Evolutionary conservation across 2,329 filamentous ascomycete species (phyloP).

Genomic region (Trichoderma asperellum): DNA sequence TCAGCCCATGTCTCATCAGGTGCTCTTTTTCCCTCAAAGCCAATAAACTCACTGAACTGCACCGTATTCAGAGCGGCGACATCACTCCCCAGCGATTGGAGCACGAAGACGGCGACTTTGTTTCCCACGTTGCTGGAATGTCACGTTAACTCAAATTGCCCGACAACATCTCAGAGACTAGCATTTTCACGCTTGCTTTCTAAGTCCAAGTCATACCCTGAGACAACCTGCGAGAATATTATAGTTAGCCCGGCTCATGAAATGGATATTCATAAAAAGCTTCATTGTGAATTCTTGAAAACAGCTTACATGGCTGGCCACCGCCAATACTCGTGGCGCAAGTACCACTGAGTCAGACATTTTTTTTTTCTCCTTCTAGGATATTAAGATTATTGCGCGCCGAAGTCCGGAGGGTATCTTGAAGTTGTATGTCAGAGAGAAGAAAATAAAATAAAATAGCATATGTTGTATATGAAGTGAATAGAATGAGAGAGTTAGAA

Average conservation of each 20-base stretch:
- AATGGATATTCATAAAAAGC: neutral
- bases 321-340: conserved; percentile 74
- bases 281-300: neutral
- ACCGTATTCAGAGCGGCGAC: conserved; percentile 95
- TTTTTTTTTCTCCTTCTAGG: neutral
- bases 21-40: neutral
- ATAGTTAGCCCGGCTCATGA: neutral
- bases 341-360: conserved; percentile 43
- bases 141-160: conserved; percentile 29
- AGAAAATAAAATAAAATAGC: neutral
- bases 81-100: conserved; percentile 92
- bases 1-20: neutral
- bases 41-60: conserved; percentile 77
- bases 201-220: conserved; percentile 41
- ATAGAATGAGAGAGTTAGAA: neutral
- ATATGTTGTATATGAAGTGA: neutral
- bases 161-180: neutral
- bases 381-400: neutral
- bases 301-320: conserved; percentile 88
- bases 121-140: conserved; percentile 86
- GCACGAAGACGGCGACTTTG: conserved; percentile 92
- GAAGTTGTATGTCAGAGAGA: neutral
- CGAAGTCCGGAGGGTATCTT: conserved; percentile 4
- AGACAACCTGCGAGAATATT: conserved; percentile 45
- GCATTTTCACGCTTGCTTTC: conserved; percentile 21